phyloP scores from a whole-genome alignment of 495 filamentous ascomycete species.

The Penicillium waksmanii region DNA sequence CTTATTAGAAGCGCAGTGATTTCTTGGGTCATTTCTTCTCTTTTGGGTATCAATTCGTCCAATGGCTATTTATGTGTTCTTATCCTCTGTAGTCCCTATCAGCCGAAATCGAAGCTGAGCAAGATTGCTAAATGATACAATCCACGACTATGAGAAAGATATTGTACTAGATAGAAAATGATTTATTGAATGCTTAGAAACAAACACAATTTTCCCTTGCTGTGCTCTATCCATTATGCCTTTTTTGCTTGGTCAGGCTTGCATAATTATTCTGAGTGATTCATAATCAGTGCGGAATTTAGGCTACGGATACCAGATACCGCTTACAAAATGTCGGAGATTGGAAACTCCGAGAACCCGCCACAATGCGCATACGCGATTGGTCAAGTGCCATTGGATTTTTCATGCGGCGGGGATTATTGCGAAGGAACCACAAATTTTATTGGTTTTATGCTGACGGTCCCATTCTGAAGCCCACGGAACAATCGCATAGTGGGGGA shows the following conservation, averaged over 20 bases:
- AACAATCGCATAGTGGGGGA: neutral
- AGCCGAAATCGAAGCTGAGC: too few species aligned
- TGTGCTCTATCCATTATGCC: neutral
- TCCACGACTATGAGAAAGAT: too few species aligned
- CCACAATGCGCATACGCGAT: neutral
- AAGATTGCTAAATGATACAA: too few species aligned
- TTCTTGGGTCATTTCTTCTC: too few species aligned
- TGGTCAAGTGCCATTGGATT: neutral
- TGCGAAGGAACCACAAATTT: neutral
- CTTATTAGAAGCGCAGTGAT: too few species aligned
- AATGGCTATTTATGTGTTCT: too few species aligned
- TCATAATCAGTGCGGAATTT: conserved; percentile 6
- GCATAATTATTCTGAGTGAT: conserved; percentile 8
- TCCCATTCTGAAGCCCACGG: neutral
- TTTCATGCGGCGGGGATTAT: conserved; percentile 6
- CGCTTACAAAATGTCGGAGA: conserved; percentile 12
- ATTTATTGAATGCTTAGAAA: too few species aligned
- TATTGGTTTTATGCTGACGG: conserved; percentile 2
- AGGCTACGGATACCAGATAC: neutral
- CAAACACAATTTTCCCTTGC: too few species aligned
- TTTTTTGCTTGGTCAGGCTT: conserved; percentile 13
- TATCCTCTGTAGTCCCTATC: too few species aligned
- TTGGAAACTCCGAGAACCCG: conserved; percentile 6
- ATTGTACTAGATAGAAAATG: too few species aligned
- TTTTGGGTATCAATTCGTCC: too few species aligned